These are phyloP conservation scores for Coemansia sp. DNA, from an alignment of 192 early-diverging fungal species.

Conservation along the genomic window DNA sequence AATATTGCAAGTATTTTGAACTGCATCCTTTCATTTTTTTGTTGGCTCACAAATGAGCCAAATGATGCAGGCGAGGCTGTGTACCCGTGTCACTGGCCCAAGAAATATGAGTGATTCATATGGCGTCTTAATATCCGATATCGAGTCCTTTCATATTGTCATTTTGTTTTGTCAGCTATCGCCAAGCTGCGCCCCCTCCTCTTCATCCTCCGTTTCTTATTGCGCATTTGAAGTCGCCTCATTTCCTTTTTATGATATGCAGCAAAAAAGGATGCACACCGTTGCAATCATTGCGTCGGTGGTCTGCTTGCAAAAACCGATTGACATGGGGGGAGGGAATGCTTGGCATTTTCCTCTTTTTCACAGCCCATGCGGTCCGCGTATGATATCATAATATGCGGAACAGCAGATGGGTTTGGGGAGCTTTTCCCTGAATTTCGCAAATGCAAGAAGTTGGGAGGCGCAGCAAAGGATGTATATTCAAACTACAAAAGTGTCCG, in stretches of 20 bases:
- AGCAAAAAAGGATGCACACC: background rate
- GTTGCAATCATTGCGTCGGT: too few relatives aligned
- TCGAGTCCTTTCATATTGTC: background rate
- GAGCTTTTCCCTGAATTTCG: background rate
- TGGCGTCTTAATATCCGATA: slow-evolving; percentile 6
- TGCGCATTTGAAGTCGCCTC: too few relatives aligned
- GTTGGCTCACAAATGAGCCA: too few relatives aligned
- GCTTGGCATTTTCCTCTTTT: background rate
- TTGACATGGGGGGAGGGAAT: background rate
- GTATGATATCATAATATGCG: background rate
- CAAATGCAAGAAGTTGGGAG: background rate
- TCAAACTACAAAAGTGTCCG: too few relatives aligned
- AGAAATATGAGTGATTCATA: slow-evolving; percentile 2
- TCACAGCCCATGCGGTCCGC: background rate
- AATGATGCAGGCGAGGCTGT: too few relatives aligned
- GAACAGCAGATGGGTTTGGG: background rate
- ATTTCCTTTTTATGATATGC: too few relatives aligned
- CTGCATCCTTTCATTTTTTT: background rate
- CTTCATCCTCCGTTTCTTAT: background rate
- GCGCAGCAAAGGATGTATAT: background rate
- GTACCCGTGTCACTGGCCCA: background rate
- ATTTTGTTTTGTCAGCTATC: background rate
- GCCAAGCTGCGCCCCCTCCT: background rate
- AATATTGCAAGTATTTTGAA: background rate
- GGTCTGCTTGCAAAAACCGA: background rate